Percentiles rank a stretch among this genome's conserved stretches.
phyloP scores from a whole-genome alignment of 2,329 filamentous ascomycete species.

The Nemania sp. region DNA sequence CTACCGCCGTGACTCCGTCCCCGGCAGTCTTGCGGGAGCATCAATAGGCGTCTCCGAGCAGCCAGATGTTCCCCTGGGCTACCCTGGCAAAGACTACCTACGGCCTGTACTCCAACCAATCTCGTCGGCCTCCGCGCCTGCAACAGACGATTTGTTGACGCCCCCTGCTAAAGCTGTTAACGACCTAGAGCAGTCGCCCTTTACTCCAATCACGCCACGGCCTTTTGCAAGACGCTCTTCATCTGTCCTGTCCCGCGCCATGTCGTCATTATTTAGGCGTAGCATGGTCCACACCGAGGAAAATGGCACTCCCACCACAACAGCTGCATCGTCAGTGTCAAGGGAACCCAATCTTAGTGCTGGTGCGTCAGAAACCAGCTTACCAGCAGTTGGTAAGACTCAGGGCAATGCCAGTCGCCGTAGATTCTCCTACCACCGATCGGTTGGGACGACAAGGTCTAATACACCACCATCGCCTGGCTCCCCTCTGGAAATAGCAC shows the following conservation, averaged over 20 bases:
- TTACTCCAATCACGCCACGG: conserved; percentile 25
- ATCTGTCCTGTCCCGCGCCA: conserved; percentile 33
- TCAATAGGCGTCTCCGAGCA: conserved; percentile 29
- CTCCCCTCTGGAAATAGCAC: conserved; percentile 36
- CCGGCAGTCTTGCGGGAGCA: conserved; percentile 29
- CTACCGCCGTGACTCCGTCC: conserved; percentile 35
- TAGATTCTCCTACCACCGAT: conserved; percentile 42
- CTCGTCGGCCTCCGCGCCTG: conserved; percentile 11
- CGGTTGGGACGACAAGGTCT: conserved; percentile 38
- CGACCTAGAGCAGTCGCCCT: conserved; percentile 25
- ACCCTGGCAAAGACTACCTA: conserved; percentile 27
- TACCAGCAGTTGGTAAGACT: conserved; percentile 31
- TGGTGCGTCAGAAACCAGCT: conserved; percentile 32
- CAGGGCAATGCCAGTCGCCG: conserved; percentile 32
- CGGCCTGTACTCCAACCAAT: conserved; percentile 20
- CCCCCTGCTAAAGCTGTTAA: conserved; percentile 25
- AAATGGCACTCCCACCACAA: conserved; percentile 14
- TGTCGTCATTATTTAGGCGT: conserved; percentile 35
- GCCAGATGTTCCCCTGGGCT: conserved; percentile 28
- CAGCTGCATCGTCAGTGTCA: conserved; percentile 27
- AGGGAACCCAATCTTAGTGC: conserved; percentile 35
- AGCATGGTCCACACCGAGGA: conserved; percentile 28
- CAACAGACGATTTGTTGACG: conserved; percentile 7
- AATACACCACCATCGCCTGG: conserved; percentile 44
- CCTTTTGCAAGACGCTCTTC: conserved; percentile 32